These are phyloP conservation scores for Asterochloris sp. DNA, from an alignment of 139 green algal species.

Conservation along the genomic window DNA sequence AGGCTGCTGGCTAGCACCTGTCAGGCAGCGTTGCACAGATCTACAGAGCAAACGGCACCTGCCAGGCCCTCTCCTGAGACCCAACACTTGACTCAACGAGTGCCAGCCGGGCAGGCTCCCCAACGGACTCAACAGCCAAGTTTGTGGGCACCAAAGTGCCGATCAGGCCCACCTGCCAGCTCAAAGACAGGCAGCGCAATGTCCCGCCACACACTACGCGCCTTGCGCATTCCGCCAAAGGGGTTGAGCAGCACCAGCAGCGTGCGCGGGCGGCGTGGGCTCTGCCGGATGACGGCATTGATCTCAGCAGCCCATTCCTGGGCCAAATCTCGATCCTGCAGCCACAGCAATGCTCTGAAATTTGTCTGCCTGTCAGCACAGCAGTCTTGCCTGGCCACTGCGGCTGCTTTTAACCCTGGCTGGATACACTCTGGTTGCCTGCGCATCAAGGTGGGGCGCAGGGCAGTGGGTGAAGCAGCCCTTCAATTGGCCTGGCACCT, in stretches of 20 bases:
- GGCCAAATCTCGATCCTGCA: slow-evolving; percentile 21
- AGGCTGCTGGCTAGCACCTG: no score
- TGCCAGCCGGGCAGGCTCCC: no score
- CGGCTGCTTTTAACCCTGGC: neutral
- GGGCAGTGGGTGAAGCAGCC: neutral
- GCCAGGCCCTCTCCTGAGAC: no score
- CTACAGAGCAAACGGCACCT: no score
- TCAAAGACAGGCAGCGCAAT: slow-evolving; percentile 30
- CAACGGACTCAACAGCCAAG: no score
- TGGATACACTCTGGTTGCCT: neutral
- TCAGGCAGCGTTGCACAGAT: no score
- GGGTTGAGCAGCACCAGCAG: slow-evolving; percentile 87
- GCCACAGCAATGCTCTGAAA: neutral
- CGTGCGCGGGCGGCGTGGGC: slow-evolving; percentile 37
- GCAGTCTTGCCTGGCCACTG: neutral
- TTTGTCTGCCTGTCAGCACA: no score
- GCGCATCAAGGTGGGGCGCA: neutral
- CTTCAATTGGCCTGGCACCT: neutral
- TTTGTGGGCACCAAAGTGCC: no score
- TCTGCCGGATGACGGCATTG: slow-evolving; percentile 10
- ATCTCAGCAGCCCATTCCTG: slow-evolving; percentile 40
- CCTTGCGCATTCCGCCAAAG: slow-evolving; percentile 47
- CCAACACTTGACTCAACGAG: no score
- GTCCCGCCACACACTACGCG: slow-evolving; percentile 41
- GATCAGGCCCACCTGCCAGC: slow-evolving; percentile 3